Evolutionary conservation across 2,329 filamentous ascomycete genomes (phyloP).

Genomic region (Curvularia sp.): DNA sequence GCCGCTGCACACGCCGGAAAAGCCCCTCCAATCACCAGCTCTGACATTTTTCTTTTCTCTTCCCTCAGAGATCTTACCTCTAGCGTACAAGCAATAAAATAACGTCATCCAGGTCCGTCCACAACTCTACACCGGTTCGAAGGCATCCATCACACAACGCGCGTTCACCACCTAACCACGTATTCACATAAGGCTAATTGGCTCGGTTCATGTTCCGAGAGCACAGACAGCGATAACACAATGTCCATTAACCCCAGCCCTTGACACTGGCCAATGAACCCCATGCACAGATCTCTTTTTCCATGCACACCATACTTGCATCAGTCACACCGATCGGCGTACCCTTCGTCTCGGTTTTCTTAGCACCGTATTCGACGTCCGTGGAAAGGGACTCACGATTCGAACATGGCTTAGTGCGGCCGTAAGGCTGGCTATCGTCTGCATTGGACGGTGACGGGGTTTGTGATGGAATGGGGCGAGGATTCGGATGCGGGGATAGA

Average conservation of each 20-base stretch:
- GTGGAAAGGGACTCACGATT: background rate
- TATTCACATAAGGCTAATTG: background rate
- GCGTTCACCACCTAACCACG: background rate
- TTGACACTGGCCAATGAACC: background rate
- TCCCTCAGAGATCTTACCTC: background rate
- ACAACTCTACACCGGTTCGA: background rate
- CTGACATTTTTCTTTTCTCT: background rate
- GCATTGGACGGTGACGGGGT: conserved; percentile 8
- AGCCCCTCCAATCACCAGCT: background rate
- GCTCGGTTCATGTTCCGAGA: background rate
- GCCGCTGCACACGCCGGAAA: background rate
- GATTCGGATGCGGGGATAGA: background rate
- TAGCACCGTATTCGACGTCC: background rate
- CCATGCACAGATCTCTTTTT: background rate
- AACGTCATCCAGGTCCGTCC: background rate
- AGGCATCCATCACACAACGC: background rate
- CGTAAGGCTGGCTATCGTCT: background rate
- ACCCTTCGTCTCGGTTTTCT: background rate
- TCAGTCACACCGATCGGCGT: conserved; percentile 8
- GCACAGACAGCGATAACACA: background rate
- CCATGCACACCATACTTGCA: conserved; percentile 6
- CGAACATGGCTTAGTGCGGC: background rate
- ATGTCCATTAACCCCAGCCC: background rate
- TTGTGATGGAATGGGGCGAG: background rate
- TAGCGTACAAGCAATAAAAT: background rate